Base-by-base conservation (phyloP, 139 green algal species). In the Chlamydomonas applanata region DNA sequence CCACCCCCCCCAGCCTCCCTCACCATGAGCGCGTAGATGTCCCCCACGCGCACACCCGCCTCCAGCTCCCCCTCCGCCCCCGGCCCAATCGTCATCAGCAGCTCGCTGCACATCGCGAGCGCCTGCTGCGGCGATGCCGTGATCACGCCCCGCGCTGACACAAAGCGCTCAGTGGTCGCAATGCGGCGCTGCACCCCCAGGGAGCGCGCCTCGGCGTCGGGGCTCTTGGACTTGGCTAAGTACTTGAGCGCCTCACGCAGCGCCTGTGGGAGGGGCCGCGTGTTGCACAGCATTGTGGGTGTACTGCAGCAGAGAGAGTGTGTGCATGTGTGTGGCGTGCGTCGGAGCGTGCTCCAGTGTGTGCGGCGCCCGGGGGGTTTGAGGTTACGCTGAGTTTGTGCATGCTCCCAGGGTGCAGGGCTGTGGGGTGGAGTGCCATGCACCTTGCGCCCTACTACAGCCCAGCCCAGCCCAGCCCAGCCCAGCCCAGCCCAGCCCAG, bases 21-120 rank as follows among this genome's bases (percentile, higher is more conserved):
- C 9, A 73, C 67, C 79, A 91, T 80, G 35, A 89, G 74, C 19
- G 81, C 80, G 57, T 79, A 91, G 64, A 91, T 83, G 68, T 89
- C 86, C 52, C 82, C 82, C 27, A 83, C 66, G 40, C 85, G 80
- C 46, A 90, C 76, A 45, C 76, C 67, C 35, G 62, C 57, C 79
- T 88, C 79, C 40, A 76, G 20, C 56, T 81, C 78, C 60, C 74
- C 69, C 44, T 81, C 61, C 27, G 34, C 57, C 4, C 77, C 78
- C 1, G 33, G 19, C n/a, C 66, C 65, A n/a, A 85, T 80, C 34
- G 69, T 67, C 40, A 67, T 57, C 24, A 86, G 80, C 59, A 89
- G 71, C 49, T 71, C 71, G 3, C 81, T 73, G 77, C 83, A 89
- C 60, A 82, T 34, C 1, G 46, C 46, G 71, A 86, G 71, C 19